Evolutionary conservation across 176 grass and related monocot genomes (phyloP).

Genomic region (Thinopyrum elongatum): DNA sequence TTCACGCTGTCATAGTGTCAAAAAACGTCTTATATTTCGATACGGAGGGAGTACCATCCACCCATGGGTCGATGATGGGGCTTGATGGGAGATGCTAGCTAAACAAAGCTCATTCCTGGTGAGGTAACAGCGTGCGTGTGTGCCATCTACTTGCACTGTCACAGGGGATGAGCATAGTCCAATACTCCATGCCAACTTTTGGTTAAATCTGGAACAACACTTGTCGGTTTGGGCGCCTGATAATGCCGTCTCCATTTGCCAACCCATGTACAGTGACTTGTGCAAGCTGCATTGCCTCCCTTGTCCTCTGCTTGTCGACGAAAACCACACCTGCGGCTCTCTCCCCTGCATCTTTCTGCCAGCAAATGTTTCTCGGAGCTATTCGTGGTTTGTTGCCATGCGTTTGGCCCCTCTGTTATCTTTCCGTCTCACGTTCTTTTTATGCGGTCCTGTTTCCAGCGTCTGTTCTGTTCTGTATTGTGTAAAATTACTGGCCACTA

Average conservation of each 20-base stretch:
- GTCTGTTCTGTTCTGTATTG: too few species aligned
- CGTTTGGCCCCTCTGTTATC: too few species aligned
- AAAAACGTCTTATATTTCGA: too few species aligned
- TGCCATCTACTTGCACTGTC: neutral
- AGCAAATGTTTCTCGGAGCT: neutral
- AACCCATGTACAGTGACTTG: neutral
- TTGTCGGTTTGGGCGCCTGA: too few species aligned
- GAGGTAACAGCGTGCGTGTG: neutral
- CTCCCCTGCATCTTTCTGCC: neutral
- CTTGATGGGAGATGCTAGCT: neutral
- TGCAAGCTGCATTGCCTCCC: neutral
- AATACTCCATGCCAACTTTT: neutral
- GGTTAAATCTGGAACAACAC: neutral
- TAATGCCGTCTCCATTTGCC: too few species aligned
- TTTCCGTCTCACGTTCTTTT: too few species aligned
- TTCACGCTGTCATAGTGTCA: too few species aligned
- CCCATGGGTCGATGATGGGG: neutral
- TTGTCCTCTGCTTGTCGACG: neutral
- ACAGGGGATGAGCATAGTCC: neutral
- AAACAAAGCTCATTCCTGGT: neutral
- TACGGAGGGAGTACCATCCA: neutral
- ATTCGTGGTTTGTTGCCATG: neutral
- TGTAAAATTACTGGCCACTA: too few species aligned
- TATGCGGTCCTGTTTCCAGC: too few species aligned
- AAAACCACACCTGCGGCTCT: neutral